Evolutionary conservation across 805 yeast species (phyloP).

Genomic region (Ogataea salicorniae): DNA sequence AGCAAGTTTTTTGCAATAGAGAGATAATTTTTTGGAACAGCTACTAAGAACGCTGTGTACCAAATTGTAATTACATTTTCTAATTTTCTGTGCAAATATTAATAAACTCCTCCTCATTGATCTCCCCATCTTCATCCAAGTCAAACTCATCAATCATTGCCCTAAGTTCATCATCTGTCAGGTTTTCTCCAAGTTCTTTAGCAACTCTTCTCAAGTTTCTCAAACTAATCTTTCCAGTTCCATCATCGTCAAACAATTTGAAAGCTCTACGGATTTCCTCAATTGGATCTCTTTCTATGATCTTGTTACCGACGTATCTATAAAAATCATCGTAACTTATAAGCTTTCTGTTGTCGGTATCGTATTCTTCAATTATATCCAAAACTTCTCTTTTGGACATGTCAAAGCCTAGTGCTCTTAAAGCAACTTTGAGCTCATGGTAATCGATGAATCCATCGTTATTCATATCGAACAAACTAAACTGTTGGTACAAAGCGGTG

Average conservation of each 20-base stretch:
- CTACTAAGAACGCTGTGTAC: no score
- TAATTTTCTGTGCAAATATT: constrained; percentile 76
- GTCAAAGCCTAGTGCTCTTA: constrained; percentile 90
- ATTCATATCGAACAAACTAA: constrained; percentile 86
- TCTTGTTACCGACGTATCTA: constrained; percentile 72
- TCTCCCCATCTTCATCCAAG: constrained; percentile 92
- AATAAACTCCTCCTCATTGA: constrained; percentile 85
- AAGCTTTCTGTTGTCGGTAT: constrained; percentile 64
- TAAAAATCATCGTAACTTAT: constrained; percentile 81
- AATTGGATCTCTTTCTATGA: constrained; percentile 83
- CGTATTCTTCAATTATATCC: constrained; percentile 74
- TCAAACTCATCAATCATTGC: constrained; percentile 99
- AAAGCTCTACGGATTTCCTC: constrained; percentile 92
- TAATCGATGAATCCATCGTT: constrained; percentile 85
- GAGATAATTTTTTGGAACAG: no score
- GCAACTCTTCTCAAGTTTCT: constrained; percentile 85
- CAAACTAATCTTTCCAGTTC: constrained; percentile 78
- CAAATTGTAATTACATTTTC: background rate
- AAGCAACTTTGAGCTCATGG: constrained; percentile 90
- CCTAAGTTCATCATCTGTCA: constrained; percentile 85
- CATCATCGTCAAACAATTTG: constrained; percentile 80
- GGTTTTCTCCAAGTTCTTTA: constrained; percentile 84
- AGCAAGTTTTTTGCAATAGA: no score
- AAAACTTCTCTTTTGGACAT: constrained; percentile 69
- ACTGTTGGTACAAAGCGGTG: constrained; percentile 26